Base-by-base conservation (phyloP, 345 rosid genomes). In the Eucalyptus curtisii region DNA sequence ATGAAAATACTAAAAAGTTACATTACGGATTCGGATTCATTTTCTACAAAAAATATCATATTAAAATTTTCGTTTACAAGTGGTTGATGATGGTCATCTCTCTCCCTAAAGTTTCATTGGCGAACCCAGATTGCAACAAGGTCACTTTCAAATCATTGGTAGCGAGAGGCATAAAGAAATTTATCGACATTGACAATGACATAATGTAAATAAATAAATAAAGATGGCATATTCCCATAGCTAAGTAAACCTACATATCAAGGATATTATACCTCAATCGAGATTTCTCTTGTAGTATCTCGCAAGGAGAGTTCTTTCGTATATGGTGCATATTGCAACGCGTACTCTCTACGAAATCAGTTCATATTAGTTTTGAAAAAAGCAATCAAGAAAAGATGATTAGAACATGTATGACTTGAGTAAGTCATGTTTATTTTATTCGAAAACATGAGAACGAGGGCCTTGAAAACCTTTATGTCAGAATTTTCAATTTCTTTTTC, bases 271-370 rank as follows among this genome's bases (percentile, higher is more conserved):
- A 3, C 4, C 4, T 16, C 30, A 37, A 76, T 76, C 16, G 30
- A 22, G 47, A 76, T 76, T 76, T 76, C 84, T 22, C 47, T 76
- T 1, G 30, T 5, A 3, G 47, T 22, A 37, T 76, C 47, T 76
- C 47, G 13, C 27, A 11, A 6, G 47, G 30, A 20, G 84, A 6
- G 47, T 40, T 76, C 30, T 76, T 20, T 40, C 3, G 47, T 76
- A 40, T 47, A 20, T 76, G 47, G 84, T 22, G 30, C 84, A 22
- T 20, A 10, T 16, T 40, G 12, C 84, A 11, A 40, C 5, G 3
- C 1, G 5, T 22, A 4, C 27, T 20, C 47, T 13, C 15, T 20
- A 40, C 2, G 3, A 40, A 7, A 11, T 47, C 1, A 0, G 27
- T 40, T 76, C 30, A 6, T 5, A 22, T 40, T 40, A 76, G 7